Percentiles rank a stretch among this genome's conserved stretches.
phyloP scores from a whole-genome alignment of 177 flowering plant genomes.

The Telopea speciosissima region DNA sequence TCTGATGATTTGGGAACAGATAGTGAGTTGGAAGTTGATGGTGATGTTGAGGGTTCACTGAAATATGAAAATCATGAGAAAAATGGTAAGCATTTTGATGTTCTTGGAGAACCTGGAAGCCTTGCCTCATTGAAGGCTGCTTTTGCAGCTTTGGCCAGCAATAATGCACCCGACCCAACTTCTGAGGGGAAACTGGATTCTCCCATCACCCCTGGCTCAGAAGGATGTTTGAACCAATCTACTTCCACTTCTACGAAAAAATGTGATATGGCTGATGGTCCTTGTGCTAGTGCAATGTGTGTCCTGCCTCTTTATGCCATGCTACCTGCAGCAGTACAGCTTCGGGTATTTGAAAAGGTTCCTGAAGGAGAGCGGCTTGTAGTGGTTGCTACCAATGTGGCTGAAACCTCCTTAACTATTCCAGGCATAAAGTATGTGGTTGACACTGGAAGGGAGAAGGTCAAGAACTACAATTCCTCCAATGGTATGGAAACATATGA shows the following conservation, averaged over 20 bases:
- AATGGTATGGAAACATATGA: conserved; percentile 93
- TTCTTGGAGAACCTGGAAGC: conserved; percentile 38
- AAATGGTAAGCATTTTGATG: conserved; percentile 23
- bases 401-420: conserved; percentile 75
- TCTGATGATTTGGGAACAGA: conserved; percentile 50
- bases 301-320: conserved; percentile 95
- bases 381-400: conserved; percentile 82
- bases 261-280: conserved; percentile 14
- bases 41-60: conserved; percentile 25
- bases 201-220: conserved; percentile 8
- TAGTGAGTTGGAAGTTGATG: conserved; percentile 43
- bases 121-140: conserved; percentile 68
- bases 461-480: conserved; percentile 61
- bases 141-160: conserved; percentile 64
- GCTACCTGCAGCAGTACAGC: conserved; percentile 86
- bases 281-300: conserved; percentile 35
- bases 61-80: conserved; percentile 12
- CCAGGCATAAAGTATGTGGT: conserved; percentile 75
- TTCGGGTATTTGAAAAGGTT: conserved; percentile 72
- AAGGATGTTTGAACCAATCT: conserved; percentile 18
- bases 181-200: conserved; percentile 14
- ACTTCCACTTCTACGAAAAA: conserved; percentile 11
- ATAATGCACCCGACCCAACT: conserved; percentile 16
- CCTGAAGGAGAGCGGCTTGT: conserved; percentile 84
- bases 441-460: conserved; percentile 88